Conservation (phyloP, 495 filamentous ascomycete genomes). For the Stereocaulon alpinum region DNA sequence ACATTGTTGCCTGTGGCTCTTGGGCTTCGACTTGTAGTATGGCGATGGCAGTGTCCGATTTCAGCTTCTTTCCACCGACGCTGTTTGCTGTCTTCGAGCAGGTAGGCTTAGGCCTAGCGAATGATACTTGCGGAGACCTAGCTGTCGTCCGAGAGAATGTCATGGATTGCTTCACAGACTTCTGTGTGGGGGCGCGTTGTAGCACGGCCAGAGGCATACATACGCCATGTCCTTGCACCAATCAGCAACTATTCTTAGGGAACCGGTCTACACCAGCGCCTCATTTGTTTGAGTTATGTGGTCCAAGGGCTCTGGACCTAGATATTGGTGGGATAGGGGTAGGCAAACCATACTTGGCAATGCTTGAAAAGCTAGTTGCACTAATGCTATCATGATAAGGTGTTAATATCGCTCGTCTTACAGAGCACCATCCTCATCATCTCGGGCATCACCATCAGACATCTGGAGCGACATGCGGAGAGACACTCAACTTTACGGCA, state of each 20-base stretch:
- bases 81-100: not conserved
- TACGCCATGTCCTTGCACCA: not conserved
- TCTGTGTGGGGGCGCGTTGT: not conserved
- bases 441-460: no score
- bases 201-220: not conserved
- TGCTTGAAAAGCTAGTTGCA: no score
- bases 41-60: no score
- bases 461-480: no score
- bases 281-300: not conserved
- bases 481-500: no score
- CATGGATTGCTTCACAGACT: not conserved
- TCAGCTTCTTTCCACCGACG: no score
- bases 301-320: not conserved
- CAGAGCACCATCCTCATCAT: no score
- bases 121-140: no score
- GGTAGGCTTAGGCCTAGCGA: not conserved
- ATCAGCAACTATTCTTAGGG: not conserved
- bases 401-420: no score
- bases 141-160: not conserved
- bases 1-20: not conserved
- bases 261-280: not conserved
- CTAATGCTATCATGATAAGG: no score
- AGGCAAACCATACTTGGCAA: not conserved
- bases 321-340: constrained; percentile 10
- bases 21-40: not conserved